A percentile compares a stretch with the other conserved stretches of the same genome.
Evolutionary conservation across 805 yeast genomes (phyloP).

Genomic region (Metschnikowia gelsemii): DNA sequence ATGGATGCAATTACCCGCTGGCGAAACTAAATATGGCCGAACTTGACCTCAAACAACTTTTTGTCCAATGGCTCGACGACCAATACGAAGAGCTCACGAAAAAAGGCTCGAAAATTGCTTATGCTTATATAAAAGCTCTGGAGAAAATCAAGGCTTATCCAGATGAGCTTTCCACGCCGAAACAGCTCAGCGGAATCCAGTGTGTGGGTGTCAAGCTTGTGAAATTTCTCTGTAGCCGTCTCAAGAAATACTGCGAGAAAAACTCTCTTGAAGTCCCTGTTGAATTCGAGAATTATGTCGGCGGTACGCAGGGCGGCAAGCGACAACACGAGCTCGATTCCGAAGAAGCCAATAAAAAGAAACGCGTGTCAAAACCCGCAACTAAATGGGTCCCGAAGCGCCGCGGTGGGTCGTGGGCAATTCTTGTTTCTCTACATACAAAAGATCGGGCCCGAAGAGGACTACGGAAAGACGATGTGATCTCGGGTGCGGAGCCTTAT

Average conservation of each 20-base stretch:
- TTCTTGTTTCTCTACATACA: slow-evolving; percentile 57
- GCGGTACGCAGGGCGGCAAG: slow-evolving; percentile 15
- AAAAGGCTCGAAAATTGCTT: slow-evolving; percentile 51
- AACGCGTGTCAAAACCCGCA: slow-evolving; percentile 6
- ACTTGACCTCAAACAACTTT: slow-evolving; percentile 49
- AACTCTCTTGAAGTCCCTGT: slow-evolving; percentile 49
- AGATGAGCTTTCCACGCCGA: slow-evolving; percentile 50
- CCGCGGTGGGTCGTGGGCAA: slow-evolving; percentile 84
- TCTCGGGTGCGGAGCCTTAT: slow-evolving; percentile 51
- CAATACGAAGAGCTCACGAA: slow-evolving; percentile 45
- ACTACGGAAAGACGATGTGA: slow-evolving; percentile 59
- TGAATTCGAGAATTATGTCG: slow-evolving; percentile 22
- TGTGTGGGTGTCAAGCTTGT: slow-evolving; percentile 75
- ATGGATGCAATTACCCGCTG: too few relatives aligned
- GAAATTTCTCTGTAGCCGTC: slow-evolving; percentile 43
- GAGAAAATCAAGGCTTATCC: slow-evolving; percentile 48
- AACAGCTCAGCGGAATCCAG: slow-evolving; percentile 56
- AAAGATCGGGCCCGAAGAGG: slow-evolving; percentile 54
- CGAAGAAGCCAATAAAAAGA: slow-evolving; percentile 12
- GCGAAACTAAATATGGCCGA: slow-evolving; percentile 2
- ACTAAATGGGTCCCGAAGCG: slow-evolving; percentile 64
- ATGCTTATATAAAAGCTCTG: slow-evolving; percentile 56
- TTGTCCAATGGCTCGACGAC: slow-evolving; percentile 58
- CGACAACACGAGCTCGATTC: slow-evolving; percentile 16
- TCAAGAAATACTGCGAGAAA: slow-evolving; percentile 56